Evolutionary conservation across 345 rosid genomes (phyloP).

Genomic region (Brassica juncea): DNA sequence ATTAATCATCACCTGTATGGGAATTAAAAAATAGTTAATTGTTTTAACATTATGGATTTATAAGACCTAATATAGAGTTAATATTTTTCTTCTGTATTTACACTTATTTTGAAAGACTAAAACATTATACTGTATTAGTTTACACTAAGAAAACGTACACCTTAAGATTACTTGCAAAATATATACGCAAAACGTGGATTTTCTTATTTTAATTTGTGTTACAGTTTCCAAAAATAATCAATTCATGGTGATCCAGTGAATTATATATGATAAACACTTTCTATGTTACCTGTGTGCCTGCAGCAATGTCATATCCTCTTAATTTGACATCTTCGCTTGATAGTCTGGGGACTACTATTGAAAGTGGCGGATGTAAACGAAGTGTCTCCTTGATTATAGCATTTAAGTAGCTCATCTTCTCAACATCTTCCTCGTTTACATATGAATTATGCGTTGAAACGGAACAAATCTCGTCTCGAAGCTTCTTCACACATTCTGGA

Average conservation of each 20-base stretch:
- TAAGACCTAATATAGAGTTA: neutral
- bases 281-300: neutral
- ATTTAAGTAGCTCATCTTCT: neutral
- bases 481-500: slow-evolving; percentile 1
- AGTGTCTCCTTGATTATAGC: slow-evolving; percentile 2
- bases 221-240: too few species aligned
- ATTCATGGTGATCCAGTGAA: neutral
- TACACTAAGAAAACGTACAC: neutral
- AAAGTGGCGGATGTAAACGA: slow-evolving; percentile 2
- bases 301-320: neutral
- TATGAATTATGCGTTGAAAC: neutral
- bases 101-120: neutral
- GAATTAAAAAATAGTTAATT: neutral
- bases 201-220: neutral
- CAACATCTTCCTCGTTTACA: neutral
- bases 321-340: neutral
- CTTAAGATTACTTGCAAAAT: neutral
- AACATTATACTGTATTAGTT: neutral
- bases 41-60: neutral
- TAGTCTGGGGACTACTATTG: neutral
- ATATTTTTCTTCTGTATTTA: neutral
- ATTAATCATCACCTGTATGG: neutral
- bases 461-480: neutral
- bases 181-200: neutral
- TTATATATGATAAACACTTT: neutral